phyloP scores from a whole-genome alignment of 2,329 filamentous ascomycete species.

The Xylariaceae sp. region DNA sequence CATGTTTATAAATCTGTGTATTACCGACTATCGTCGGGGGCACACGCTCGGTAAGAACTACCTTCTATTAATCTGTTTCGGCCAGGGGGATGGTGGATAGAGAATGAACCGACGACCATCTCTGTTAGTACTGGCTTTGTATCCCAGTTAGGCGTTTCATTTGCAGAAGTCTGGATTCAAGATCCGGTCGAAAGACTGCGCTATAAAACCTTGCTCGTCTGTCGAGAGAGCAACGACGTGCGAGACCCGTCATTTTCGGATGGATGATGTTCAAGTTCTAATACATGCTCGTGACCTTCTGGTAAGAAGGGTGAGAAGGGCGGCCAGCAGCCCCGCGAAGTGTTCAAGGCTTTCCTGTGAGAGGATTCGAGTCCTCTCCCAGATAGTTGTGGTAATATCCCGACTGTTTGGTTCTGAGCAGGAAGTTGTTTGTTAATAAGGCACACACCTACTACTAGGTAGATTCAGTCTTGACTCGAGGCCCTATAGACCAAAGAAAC shows the following conservation, averaged over 20 bases:
- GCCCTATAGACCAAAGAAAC: not conserved
- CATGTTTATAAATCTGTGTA: not conserved
- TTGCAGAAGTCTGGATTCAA: not conserved
- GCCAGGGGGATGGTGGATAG: not conserved
- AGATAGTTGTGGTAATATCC: not conserved
- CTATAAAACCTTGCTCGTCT: not conserved
- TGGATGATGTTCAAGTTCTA: not conserved
- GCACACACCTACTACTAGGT: not conserved
- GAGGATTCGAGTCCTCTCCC: not conserved
- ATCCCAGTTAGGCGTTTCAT: not conserved
- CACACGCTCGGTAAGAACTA: not conserved
- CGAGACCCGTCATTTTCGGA: not conserved
- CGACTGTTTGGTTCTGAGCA: not conserved
- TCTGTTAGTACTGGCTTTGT: not conserved
- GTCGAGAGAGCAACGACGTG: not conserved
- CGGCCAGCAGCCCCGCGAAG: not conserved
- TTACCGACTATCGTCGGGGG: not conserved
- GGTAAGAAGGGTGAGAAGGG: not conserved
- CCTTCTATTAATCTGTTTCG: not conserved
- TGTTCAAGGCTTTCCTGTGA: not conserved
- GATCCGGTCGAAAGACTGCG: not conserved
- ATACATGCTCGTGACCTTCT: not conserved
- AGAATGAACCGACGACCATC: not conserved
- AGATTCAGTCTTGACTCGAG: not conserved
- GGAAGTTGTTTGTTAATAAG: not conserved